Base-by-base conservation (phyloP, 2,329 filamentous ascomycete species). In the Exophiala oligosperma region DNA sequence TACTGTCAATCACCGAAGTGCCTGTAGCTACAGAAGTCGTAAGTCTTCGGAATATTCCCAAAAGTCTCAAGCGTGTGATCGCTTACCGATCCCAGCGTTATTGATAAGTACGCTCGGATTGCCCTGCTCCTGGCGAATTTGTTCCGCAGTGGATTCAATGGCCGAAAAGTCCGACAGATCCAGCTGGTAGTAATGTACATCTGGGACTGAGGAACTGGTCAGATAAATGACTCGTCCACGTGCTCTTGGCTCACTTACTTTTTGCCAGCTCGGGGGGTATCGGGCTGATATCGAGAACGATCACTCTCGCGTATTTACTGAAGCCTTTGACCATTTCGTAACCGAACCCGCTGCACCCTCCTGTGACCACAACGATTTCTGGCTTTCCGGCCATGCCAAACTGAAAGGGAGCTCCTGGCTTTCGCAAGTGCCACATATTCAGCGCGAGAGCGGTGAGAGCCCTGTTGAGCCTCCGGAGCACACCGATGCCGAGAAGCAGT, bases 281-380 rank as follows among this genome's bases (percentile, higher is more conserved):
- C 14, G 61, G 58, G 35, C 28, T 84, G 44, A 90, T 80, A 73
- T 93, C 90, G 26, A 92, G 71, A 2, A 92, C 85, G 0, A 86
- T 86, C 32, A 92, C 86, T 64, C 83, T 88, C 64, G 89, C 78
- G 1, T 82, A 82, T 70, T 86, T 83, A 0, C 84, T 85, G n/a
- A 94, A 77, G 48, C 87, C 70, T 63, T 80, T 78, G 8, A 88
- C 88, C 2, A 91, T 79, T 41, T 81, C 75, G 23, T 82, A 84
- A 12, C 90, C 90, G 67, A 93, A 91, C 0, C 90, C 90, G 57
- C 84, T 84, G 41, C 86, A 84, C 9, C 90, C 90, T 6, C 90
- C 89, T 0, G 90, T 62, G 54, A 66, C 58, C 29, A 67, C 53
- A 29, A 67, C 59, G 17, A 66, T 47, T 32, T 67, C 66, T 7